These are phyloP conservation scores for Hydnomerulius pinastri DNA, from an alignment of 768 basidiomycete species.

Conservation along the genomic window DNA sequence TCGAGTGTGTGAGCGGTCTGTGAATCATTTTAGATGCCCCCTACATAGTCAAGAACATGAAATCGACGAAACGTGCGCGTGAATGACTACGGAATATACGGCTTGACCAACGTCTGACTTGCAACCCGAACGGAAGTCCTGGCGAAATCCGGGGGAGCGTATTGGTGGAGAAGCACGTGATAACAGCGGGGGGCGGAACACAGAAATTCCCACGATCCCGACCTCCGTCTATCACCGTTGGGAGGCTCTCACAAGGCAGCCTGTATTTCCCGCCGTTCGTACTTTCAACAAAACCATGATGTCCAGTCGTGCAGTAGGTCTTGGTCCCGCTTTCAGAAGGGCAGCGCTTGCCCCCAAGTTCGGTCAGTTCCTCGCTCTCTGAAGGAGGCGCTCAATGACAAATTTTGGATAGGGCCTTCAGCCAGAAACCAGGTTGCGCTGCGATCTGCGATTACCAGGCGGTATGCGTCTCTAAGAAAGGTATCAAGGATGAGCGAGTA, in stretches of 20 bases:
- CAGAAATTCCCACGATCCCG: conserved; percentile 22
- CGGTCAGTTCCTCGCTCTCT: conserved; percentile 21
- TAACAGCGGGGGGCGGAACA: background rate
- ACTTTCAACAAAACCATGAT: conserved; percentile 31
- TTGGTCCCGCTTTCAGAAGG: conserved; percentile 57
- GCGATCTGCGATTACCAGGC: conserved; percentile 37
- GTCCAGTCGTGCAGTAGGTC: conserved; percentile 54
- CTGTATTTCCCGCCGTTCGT: background rate
- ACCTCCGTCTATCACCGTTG: conserved; percentile 1
- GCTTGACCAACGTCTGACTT: too few relatives aligned
- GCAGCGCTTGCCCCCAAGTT: conserved; percentile 40
- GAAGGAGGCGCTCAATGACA: conserved; percentile 5
- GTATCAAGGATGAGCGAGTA: background rate
- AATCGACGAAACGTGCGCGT: too few relatives aligned
- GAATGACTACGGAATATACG: too few relatives aligned
- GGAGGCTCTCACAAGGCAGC: background rate
- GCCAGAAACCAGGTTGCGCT: conserved; percentile 44
- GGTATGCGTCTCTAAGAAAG: conserved; percentile 34
- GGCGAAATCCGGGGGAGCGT: too few relatives aligned
- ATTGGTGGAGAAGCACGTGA: too few relatives aligned
- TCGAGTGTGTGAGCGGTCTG: background rate
- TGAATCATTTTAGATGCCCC: too few relatives aligned
- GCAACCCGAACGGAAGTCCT: too few relatives aligned
- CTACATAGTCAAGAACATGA: too few relatives aligned
- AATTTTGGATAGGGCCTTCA: conserved; percentile 15